phyloP scores from a whole-genome alignment of 129 eudicot species.

The Cynara cardunculus region DNA sequence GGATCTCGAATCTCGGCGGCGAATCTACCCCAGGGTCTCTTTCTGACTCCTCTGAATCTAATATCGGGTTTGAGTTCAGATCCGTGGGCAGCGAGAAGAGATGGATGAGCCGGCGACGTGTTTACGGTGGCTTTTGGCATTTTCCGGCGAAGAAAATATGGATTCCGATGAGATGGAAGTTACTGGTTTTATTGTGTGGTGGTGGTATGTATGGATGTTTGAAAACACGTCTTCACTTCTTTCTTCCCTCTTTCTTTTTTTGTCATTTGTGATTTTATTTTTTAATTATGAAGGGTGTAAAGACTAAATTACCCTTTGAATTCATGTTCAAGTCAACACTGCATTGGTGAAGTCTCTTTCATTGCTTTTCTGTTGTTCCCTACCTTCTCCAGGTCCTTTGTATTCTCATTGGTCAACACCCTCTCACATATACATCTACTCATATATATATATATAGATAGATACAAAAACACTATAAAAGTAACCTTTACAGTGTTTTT shows the following conservation, averaged over 20 bases:
- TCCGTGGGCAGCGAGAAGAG: background rate
- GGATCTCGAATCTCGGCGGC: conserved; percentile 48
- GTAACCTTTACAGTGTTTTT: no score
- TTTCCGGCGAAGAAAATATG: background rate
- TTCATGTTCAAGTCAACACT: background rate
- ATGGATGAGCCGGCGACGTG: background rate
- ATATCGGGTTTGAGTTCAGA: conserved; percentile 19
- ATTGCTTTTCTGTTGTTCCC: background rate
- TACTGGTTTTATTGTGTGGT: background rate
- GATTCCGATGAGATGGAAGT: background rate
- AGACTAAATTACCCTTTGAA: background rate
- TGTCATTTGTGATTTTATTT: background rate
- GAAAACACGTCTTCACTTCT: background rate
- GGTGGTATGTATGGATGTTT: background rate
- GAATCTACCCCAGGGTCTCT: conserved; percentile 40
- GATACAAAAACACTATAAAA: no score
- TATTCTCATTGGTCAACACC: background rate
- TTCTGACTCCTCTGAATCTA: conserved; percentile 25
- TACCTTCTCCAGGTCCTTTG: background rate
- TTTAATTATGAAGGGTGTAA: background rate
- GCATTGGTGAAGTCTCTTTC: background rate
- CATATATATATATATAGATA: no score
- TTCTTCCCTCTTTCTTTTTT: background rate
- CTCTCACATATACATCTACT: no score
- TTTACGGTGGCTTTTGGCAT: conserved; percentile 11